Base-by-base conservation (phyloP, 2,329 filamentous ascomycete genomes). In the Colletotrichum sublineola region DNA sequence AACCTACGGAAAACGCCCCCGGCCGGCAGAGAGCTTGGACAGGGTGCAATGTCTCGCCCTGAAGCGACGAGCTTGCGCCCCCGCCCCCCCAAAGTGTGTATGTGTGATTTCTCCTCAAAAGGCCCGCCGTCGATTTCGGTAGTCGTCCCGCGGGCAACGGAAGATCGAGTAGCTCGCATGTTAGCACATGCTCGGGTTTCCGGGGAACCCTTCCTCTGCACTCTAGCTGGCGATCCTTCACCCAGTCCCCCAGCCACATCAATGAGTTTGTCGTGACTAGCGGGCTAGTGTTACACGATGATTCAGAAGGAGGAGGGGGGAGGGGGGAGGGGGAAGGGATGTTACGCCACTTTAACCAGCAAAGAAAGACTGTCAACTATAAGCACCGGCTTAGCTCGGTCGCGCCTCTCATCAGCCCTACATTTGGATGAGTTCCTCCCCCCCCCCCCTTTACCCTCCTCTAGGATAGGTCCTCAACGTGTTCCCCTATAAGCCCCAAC, bases 41-140 rank as follows among this genome's bases (percentile, higher is more conserved):
- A 15, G 12, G 20, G 6, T 18, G 38, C 50, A 42, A 64, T 64
- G 62, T 64, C 62, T 64, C 62, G 36, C 24, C 38, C 62, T 55
- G 62, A 55, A 44, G 62, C 62, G 20, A 24, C 36, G 62, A 53
- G 62, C 36, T 55, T 33, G 38, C 53, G 29, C 24, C 9, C 24
- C 24, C 24, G 24, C 24, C 24, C 24, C 6, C 31, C 11, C 5
- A 18, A 44, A 42, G 40, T 9, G 42, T 20, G 42, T 9, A 18
- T 9, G 44, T 46, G 20, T n/a, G 6, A 20, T 46, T 3, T n/a
- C 8, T 24, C 15, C 33, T n/a, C 40, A 15, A 44, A 7, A 24
- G 24, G 15, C 42, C 33, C 46, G 60, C 60, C 58, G 58, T 62
- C 58, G 29, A 36, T 6, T 36, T 29, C 60, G 60, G 60, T 24